Evolutionary conservation across 176 grass and related monocot genomes (phyloP).

Genomic region (Oropetium thomaeum): DNA sequence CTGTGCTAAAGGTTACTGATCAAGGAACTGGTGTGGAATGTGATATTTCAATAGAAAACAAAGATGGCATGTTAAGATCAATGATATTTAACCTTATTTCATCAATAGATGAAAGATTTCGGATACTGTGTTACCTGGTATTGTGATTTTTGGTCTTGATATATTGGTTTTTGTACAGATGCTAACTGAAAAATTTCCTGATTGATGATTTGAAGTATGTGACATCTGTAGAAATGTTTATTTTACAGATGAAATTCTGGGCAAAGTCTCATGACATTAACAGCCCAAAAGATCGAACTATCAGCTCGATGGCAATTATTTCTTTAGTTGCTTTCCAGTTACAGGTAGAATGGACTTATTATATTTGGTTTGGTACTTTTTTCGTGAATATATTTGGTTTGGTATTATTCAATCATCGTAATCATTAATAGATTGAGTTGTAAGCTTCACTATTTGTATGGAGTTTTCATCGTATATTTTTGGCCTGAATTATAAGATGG

Average conservation of each 20-base stretch:
- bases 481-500: background rate
- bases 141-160: constrained; percentile 25
- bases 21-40: constrained; percentile 67
- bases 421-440: constrained; percentile 6
- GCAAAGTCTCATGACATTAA: constrained; percentile 72
- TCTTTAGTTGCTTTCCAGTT: constrained; percentile 98
- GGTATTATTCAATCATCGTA: constrained; percentile 1
- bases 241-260: constrained; percentile 83
- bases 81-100: constrained; percentile 63
- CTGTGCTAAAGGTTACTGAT: constrained; percentile 81
- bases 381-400: constrained; percentile 18
- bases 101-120: constrained; percentile 84
- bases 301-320: constrained; percentile 97
- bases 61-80: constrained; percentile 93
- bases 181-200: constrained; percentile 8
- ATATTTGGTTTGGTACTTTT: constrained; percentile 4
- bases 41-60: constrained; percentile 96
- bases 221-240: constrained; percentile 20
- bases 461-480: constrained; percentile 21
- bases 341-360: constrained; percentile 59
- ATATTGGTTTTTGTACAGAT: constrained; percentile 15
- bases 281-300: constrained; percentile 78
- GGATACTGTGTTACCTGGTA: constrained; percentile 93
- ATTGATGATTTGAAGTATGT: constrained; percentile 1
- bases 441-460: constrained; percentile 7